Base-by-base conservation (phyloP, 164 flowering plant species). In the Vitis cinerea region DNA sequence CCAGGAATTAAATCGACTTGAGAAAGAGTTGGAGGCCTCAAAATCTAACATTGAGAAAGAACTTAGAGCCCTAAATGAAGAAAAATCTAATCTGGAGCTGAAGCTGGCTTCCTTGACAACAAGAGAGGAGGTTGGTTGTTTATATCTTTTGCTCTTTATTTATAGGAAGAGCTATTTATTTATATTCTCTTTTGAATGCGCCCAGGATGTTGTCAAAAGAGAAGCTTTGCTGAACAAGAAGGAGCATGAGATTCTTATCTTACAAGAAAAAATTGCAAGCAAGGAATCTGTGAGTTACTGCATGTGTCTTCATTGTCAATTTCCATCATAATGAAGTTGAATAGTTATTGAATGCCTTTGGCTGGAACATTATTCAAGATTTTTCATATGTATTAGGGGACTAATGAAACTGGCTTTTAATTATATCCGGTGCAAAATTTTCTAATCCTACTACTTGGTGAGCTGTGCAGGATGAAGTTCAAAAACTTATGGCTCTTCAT, bases 201-300 rank as follows among this genome's bases (percentile, higher is more conserved):
- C 50, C 19, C 79, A 95, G 99, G 91, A 66, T 82, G 74, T 87
- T 56, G 65, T 75, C 44, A 70, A 76, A 74, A 84, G 73, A 74
- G 99, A 93, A 73, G 69, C 70, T 71, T 61, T 68, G 59, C 79
- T 91, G 59, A 67, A 75, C 53, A 86, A 89, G 81, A 87, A 80
- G 70, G 96, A 93, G 83, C 81, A 86, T 72, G 94, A 90, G 70
- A 74, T 91, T 54, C 88, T 86, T 71, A 29, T 80, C 74, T 65
- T 71, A 69, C 93, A 87, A 65, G 93, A 87, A 75, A 83, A 87
- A 72, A 51, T 84, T 68, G 85, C 83, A 6, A 88, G 78, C 83
- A 89, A 81, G 79, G 87, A 91, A 74, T 73, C 83, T 78, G 99
- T 95, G 75, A 84, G 92, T 84, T 23, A 9, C 37, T 44, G 12